Conservation (phyloP, 2,329 filamentous ascomycete genomes). For the Zopfia rhizophila region DNA sequence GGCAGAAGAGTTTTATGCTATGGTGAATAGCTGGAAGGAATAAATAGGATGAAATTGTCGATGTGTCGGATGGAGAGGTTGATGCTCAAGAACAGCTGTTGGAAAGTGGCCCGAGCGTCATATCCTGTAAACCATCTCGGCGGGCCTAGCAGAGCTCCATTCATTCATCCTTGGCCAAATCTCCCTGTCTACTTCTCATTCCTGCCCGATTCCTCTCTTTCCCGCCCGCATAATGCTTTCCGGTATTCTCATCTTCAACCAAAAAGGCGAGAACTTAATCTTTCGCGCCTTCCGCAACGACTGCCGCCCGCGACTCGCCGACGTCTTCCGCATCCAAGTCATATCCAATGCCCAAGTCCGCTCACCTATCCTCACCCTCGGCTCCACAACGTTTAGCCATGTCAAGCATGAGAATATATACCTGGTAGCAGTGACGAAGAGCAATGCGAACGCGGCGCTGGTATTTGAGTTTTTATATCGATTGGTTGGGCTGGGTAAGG, state of each 20-base stretch:
- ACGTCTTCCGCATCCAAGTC: constrained; percentile 99
- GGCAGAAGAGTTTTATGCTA: too few species aligned
- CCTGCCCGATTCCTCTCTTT: too few species aligned
- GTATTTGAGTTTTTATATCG: constrained; percentile 98
- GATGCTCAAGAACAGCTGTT: too few species aligned
- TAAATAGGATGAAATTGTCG: too few species aligned
- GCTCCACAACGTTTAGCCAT: constrained; percentile 98
- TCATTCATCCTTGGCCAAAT: too few species aligned
- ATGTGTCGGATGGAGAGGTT: too few species aligned
- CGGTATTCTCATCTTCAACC: constrained; percentile 97
- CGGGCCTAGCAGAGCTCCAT: too few species aligned
- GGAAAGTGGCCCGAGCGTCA: too few species aligned
- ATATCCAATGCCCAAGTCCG: constrained; percentile 98
- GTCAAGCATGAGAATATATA: constrained; percentile 99
- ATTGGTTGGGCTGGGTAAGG: constrained; percentile 86
- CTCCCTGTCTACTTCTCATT: too few species aligned
- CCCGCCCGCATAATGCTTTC: constrained; percentile 78
- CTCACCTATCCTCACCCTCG: constrained; percentile 95
- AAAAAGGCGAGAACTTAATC: constrained; percentile 99
- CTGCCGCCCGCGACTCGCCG: constrained; percentile 94
- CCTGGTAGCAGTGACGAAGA: constrained; percentile 96
- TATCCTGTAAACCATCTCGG: too few species aligned
- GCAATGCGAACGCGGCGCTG: constrained; percentile 97
- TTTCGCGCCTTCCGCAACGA: constrained; percentile 99
- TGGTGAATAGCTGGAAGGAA: too few species aligned